These are phyloP conservation scores for Stemphylium lycopersici DNA, from an alignment of 2,329 filamentous ascomycete genomes.

Conservation along the genomic window DNA sequence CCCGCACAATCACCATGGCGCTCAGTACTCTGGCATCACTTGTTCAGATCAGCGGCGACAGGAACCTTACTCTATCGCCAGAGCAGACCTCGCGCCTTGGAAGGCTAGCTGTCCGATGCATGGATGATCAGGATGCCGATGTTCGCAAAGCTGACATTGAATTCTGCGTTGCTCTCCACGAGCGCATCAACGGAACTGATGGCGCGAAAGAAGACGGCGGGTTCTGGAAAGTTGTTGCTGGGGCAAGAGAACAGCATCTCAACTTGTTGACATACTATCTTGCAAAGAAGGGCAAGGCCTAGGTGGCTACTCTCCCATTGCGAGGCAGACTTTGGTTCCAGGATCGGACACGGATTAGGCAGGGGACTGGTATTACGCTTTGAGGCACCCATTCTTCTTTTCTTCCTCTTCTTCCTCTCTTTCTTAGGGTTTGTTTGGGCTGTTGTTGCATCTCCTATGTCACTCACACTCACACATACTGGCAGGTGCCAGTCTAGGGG, in stretches of 20 bases:
- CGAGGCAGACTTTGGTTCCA: slow-evolving; percentile 2
- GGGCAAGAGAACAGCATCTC: slow-evolving; percentile 72
- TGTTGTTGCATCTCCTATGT: background rate
- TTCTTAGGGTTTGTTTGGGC: background rate
- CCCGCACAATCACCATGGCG: slow-evolving; percentile 48
- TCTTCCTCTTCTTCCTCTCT: no score
- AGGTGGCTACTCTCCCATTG: slow-evolving; percentile 18
- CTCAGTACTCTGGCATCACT: slow-evolving; percentile 49
- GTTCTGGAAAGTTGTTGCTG: slow-evolving; percentile 72
- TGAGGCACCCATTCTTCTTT: background rate
- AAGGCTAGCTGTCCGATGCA: slow-evolving; percentile 46
- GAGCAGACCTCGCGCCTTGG: slow-evolving; percentile 49
- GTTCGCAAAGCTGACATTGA: slow-evolving; percentile 74
- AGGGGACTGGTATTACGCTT: background rate
- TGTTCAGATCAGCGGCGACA: slow-evolving; percentile 42
- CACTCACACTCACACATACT: slow-evolving; percentile 1
- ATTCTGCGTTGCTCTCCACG: slow-evolving; percentile 75
- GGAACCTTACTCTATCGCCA: slow-evolving; percentile 36
- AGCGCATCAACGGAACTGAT: slow-evolving; percentile 40
- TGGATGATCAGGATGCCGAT: slow-evolving; percentile 49
- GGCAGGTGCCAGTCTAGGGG: background rate
- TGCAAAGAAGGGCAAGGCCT: slow-evolving; percentile 54
- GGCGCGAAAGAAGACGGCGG: slow-evolving; percentile 46
- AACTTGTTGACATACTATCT: slow-evolving; percentile 83
- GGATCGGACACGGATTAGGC: background rate